These are phyloP conservation scores for Allomyces macrogynus DNA, from an alignment of 192 early-diverging fungal species.

Conservation along the genomic window DNA sequence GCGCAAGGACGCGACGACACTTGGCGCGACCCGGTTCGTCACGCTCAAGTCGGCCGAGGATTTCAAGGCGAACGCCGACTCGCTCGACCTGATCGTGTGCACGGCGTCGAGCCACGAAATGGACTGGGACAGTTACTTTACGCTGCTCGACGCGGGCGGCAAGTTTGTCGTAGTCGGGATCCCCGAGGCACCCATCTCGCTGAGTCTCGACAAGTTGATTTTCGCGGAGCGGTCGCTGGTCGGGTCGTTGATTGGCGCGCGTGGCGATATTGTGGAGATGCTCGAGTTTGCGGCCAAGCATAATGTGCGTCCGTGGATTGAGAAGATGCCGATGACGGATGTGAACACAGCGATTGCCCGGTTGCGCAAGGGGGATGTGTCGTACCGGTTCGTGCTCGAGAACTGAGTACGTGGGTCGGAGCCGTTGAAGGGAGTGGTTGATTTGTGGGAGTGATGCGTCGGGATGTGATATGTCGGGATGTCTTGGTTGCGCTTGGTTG, in stretches of 20 bases:
- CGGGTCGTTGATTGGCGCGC: slow-evolving; percentile 44
- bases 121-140: slow-evolving; percentile 24
- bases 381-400: no score
- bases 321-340: no score
- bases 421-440: no score
- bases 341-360: no score
- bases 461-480: no score
- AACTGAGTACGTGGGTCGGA: no score
- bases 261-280: slow-evolving; percentile 34
- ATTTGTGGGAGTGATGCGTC: no score
- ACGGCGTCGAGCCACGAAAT: slow-evolving; percentile 14
- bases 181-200: slow-evolving; percentile 27
- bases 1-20: not conserved
- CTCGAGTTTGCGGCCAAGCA: slow-evolving; percentile 22
- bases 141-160: slow-evolving; percentile 32
- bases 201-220: slow-evolving; percentile 18
- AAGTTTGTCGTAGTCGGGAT: slow-evolving; percentile 40
- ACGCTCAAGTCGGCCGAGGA: slow-evolving; percentile 8
- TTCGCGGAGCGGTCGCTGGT: slow-evolving; percentile 19
- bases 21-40: not conserved
- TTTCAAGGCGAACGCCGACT: slow-evolving; percentile 7
- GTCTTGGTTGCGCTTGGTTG: no score
- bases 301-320: no score
- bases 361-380: no score
- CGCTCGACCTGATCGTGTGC: slow-evolving; percentile 17